These are phyloP conservation scores for Ophiocordyceps australis DNA, from an alignment of 2,329 filamentous ascomycete species.

Conservation along the genomic window DNA sequence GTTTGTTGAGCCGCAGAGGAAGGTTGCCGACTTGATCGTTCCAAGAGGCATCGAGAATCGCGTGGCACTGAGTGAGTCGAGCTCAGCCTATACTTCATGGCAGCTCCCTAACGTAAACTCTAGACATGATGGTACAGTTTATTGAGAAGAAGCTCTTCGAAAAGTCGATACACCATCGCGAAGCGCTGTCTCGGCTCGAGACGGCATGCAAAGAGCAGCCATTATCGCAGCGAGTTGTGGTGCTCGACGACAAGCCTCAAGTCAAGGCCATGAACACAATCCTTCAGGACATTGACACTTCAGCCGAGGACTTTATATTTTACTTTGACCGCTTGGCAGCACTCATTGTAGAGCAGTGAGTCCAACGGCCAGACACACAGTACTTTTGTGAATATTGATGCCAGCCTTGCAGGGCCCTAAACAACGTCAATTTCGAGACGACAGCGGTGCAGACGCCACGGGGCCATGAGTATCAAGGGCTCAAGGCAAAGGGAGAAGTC, in stretches of 20 bases:
- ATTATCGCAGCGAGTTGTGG: conserved; percentile 54
- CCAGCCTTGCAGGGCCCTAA: conserved; percentile 48
- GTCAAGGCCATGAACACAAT: conserved; percentile 80
- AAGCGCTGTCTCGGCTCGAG: conserved; percentile 61
- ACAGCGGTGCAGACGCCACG: conserved; percentile 52
- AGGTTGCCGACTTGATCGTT: conserved; percentile 87
- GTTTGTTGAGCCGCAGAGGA: conserved; percentile 82
- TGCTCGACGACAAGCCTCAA: conserved; percentile 64
- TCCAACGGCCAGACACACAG: no score
- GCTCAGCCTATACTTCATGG: background rate
- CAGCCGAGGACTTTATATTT: conserved; percentile 85
- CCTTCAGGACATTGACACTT: conserved; percentile 61
- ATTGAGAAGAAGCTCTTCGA: conserved; percentile 73
- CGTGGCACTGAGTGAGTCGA: conserved; percentile 58
- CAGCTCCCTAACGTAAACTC: background rate
- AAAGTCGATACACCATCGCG: conserved; percentile 71
- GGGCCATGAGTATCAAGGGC: conserved; percentile 50
- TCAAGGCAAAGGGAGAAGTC: conserved; percentile 52
- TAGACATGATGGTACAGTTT: conserved; percentile 84
- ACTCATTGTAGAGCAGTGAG: conserved; percentile 64
- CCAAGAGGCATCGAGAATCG: conserved; percentile 88
- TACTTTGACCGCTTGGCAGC: conserved; percentile 84
- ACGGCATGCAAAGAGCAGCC: conserved; percentile 51
- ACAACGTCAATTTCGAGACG: conserved; percentile 54
- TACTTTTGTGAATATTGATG: no score